Percentiles rank a stretch among this genome's conserved stretches.
Conservation (phyloP, 306 rosid genomes). For the Cicer bijugum region DNA sequence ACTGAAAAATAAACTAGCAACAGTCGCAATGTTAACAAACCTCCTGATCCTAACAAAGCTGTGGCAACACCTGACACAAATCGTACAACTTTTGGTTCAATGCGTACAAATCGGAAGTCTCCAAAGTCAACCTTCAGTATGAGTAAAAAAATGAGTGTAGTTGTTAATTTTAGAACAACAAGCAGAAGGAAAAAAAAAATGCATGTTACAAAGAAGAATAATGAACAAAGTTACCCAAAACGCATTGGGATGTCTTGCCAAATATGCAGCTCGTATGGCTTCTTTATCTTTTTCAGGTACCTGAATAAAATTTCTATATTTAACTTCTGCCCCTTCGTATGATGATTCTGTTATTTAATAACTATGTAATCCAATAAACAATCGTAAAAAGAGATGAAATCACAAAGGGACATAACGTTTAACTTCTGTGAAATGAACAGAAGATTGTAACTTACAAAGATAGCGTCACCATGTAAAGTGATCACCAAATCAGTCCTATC, state of each 20-base stretch:
- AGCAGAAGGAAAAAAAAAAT: slow-evolving; percentile 10
- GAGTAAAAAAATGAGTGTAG: no score
- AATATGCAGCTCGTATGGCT: slow-evolving; percentile 75
- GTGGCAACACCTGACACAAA: slow-evolving; percentile 95
- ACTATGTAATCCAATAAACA: slow-evolving; percentile 16
- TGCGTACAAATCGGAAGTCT: slow-evolving; percentile 87
- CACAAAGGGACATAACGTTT: not conserved
- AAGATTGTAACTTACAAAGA: slow-evolving; percentile 64
- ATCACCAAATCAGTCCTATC: slow-evolving; percentile 90
- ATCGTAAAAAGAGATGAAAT: slow-evolving; percentile 32
- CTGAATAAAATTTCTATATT: slow-evolving; percentile 49
- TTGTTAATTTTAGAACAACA: slow-evolving; percentile 35
- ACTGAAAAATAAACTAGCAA: slow-evolving; percentile 36
- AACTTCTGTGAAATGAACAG: slow-evolving; percentile 34
- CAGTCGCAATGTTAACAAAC: slow-evolving; percentile 55
- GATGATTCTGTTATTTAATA: slow-evolving; percentile 27
- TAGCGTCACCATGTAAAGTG: slow-evolving; percentile 85
- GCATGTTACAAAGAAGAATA: slow-evolving; percentile 41
- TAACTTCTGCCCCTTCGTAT: slow-evolving; percentile 34
- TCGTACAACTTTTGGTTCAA: slow-evolving; percentile 75
- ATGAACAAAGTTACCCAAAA: slow-evolving; percentile 74
- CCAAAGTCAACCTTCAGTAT: slow-evolving; percentile 92
- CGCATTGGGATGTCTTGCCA: slow-evolving; percentile 86
- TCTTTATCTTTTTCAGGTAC: slow-evolving; percentile 71
- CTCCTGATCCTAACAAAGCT: slow-evolving; percentile 93